Evolutionary conservation across 73 alveolate genomes (phyloP).

Genomic region (Durusdinium trenchii): DNA sequence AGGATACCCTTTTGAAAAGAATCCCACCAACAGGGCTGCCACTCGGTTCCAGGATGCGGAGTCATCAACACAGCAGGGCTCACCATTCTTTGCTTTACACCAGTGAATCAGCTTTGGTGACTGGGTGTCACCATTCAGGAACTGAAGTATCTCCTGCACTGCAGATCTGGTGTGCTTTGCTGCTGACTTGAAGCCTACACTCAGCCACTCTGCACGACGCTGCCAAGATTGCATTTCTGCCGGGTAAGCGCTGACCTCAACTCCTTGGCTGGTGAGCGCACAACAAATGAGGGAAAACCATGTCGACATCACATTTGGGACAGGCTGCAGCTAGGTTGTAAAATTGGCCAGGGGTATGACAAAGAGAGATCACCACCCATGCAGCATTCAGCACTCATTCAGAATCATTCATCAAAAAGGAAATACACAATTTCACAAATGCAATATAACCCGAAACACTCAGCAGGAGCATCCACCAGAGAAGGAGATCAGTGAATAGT

Average conservation of each 20-base stretch:
- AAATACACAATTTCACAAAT: too few relatives aligned
- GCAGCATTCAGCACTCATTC: too few relatives aligned
- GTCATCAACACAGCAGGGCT: neutral
- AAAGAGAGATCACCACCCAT: too few relatives aligned
- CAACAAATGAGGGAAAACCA: too few relatives aligned
- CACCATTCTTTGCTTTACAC: neutral
- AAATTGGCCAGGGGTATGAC: too few relatives aligned
- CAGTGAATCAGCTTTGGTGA: neutral
- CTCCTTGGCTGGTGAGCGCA: too few relatives aligned
- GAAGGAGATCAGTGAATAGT: too few relatives aligned
- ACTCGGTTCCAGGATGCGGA: neutral
- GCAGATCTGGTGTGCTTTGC: neutral
- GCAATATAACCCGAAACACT: too few relatives aligned
- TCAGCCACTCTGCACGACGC: neutral
- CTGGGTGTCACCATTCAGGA: slow-evolving; percentile 2
- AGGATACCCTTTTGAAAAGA: neutral
- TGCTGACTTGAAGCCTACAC: neutral
- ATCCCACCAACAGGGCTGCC: neutral
- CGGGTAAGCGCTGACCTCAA: neutral
- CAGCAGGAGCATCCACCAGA: too few relatives aligned
- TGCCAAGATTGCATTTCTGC: neutral
- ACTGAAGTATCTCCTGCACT: neutral
- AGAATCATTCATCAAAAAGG: too few relatives aligned
- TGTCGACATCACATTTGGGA: too few relatives aligned
- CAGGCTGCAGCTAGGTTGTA: too few relatives aligned